phyloP scores from a whole-genome alignment of 1,284 basidiomycete species.

The Ustilago loliicola region DNA sequence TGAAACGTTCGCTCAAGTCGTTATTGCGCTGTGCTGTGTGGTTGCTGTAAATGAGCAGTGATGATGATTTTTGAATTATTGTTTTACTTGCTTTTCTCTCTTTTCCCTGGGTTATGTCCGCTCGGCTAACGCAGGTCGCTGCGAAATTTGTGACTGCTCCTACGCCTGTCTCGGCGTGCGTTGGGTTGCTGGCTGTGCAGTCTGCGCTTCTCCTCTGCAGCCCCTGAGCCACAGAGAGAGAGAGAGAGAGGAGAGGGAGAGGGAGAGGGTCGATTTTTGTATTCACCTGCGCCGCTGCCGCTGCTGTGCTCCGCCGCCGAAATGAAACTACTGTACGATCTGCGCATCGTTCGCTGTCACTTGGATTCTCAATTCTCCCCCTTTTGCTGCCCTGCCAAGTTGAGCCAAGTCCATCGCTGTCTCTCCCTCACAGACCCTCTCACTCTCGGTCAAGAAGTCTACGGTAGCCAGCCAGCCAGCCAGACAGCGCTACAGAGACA shows the following conservation, averaged over 20 bases:
- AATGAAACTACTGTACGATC: constrained; percentile 21
- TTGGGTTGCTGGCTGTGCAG: constrained; percentile 16
- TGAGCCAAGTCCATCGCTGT: constrained; percentile 6
- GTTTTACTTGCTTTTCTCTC: neutral
- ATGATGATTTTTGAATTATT: neutral
- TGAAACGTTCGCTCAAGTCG: too few species aligned
- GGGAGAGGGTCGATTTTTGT: neutral
- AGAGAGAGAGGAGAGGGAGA: too few species aligned
- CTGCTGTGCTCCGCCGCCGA: too few species aligned
- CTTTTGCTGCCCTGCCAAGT: constrained; percentile 1
- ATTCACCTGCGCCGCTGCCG: constrained; percentile 5
- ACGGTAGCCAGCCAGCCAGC: constrained; percentile 1
- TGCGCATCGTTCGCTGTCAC: constrained; percentile 30
- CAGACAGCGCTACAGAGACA: neutral
- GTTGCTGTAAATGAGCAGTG: neutral
- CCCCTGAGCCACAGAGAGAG: constrained; percentile 8
- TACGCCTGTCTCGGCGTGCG: constrained; percentile 18
- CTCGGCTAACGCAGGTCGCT: constrained; percentile 5
- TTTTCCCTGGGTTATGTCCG: constrained; percentile 1
- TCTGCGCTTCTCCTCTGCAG: neutral
- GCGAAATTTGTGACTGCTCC: neutral
- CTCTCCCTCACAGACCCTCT: neutral
- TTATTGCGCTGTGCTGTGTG: too few species aligned
- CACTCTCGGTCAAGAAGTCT: neutral
- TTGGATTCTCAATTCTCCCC: neutral